Evolutionary conservation across 2,329 filamentous ascomycete genomes (phyloP).

Genomic region (Akanthomyces lecanii): DNA sequence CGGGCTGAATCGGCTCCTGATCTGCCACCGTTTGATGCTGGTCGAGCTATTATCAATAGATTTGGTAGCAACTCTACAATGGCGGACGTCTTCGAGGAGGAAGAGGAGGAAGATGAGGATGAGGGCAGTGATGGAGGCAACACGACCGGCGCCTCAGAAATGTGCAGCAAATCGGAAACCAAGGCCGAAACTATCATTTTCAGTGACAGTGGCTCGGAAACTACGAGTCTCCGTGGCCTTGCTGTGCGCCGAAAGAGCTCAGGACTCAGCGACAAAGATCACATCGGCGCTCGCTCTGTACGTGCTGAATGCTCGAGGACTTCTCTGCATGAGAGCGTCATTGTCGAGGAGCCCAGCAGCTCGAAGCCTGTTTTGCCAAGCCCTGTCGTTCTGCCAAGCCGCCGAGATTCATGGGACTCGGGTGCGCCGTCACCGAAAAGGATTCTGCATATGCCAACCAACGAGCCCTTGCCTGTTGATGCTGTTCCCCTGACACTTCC

Average conservation of each 20-base stretch:
- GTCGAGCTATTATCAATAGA: constrained; percentile 53
- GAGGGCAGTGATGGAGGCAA: constrained; percentile 38
- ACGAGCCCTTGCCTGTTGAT: constrained; percentile 10
- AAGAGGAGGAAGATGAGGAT: constrained; percentile 61
- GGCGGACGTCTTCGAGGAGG: constrained; percentile 84
- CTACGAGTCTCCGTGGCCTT: constrained; percentile 6
- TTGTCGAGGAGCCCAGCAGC: constrained; percentile 45
- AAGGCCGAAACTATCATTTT: neutral
- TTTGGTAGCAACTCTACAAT: constrained; percentile 68
- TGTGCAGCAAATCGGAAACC: constrained; percentile 24
- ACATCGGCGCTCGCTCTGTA: constrained; percentile 27
- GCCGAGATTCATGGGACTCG: constrained; percentile 36
- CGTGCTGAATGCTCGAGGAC: constrained; percentile 47
- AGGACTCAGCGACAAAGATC: constrained; percentile 39
- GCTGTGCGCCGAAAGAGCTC: constrained; percentile 43
- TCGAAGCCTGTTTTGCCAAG: constrained; percentile 15
- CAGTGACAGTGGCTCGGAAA: constrained; percentile 12
- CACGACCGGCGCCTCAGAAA: constrained; percentile 40
- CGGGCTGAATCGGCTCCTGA: constrained; percentile 78
- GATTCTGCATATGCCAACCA: constrained; percentile 26
- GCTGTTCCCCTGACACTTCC: constrained; percentile 28
- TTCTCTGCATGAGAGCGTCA: constrained; percentile 49
- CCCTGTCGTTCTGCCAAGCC: neutral
- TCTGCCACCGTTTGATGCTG: constrained; percentile 67
- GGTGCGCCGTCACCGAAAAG: constrained; percentile 44